These are phyloP conservation scores for Bimuria novae-zelandiae DNA, from an alignment of 2,329 filamentous ascomycete species.

Conservation along the genomic window DNA sequence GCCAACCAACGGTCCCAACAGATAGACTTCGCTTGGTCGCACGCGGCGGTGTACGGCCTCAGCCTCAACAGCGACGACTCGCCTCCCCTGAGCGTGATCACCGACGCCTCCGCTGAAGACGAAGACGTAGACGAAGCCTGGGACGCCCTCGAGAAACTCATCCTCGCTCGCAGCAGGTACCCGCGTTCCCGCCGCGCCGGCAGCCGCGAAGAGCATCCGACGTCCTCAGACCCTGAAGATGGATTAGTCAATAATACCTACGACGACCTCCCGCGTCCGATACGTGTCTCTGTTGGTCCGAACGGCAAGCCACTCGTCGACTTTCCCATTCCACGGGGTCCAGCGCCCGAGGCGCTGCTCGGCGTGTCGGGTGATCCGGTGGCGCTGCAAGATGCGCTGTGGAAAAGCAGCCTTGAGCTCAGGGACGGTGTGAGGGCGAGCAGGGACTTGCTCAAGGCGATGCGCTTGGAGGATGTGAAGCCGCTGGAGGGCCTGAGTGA, in stretches of 20 bases:
- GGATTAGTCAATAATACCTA: constrained; percentile 27
- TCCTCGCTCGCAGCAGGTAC: constrained; percentile 19
- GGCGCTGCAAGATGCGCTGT: constrained; percentile 31
- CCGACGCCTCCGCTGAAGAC: constrained; percentile 38
- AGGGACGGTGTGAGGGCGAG: constrained; percentile 36
- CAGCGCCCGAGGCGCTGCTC: constrained; percentile 32
- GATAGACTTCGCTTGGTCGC: constrained; percentile 36
- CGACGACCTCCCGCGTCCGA: constrained; percentile 24
- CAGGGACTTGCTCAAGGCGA: constrained; percentile 37
- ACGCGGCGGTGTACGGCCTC: constrained; percentile 37
- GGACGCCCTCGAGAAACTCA: constrained; percentile 36
- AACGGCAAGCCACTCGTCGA: constrained; percentile 41
- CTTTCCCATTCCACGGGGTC: constrained; percentile 39
- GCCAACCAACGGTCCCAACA: constrained; percentile 36
- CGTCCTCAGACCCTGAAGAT: constrained; percentile 30
- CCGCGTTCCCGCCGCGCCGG: constrained; percentile 22
- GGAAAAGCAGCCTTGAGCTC: constrained; percentile 37
- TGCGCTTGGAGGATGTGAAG: constrained; percentile 29
- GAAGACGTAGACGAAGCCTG: constrained; percentile 44
- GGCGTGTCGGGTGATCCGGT: constrained; percentile 23
- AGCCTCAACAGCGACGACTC: constrained; percentile 34
- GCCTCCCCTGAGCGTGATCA: constrained; percentile 36
- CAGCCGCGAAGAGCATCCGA: constrained; percentile 24
- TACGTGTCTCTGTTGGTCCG: constrained; percentile 33
- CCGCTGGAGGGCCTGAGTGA: constrained; percentile 6